Conservation (phyloP, 441 rosid genomes). For the Hypseocharis bilobata region DNA sequence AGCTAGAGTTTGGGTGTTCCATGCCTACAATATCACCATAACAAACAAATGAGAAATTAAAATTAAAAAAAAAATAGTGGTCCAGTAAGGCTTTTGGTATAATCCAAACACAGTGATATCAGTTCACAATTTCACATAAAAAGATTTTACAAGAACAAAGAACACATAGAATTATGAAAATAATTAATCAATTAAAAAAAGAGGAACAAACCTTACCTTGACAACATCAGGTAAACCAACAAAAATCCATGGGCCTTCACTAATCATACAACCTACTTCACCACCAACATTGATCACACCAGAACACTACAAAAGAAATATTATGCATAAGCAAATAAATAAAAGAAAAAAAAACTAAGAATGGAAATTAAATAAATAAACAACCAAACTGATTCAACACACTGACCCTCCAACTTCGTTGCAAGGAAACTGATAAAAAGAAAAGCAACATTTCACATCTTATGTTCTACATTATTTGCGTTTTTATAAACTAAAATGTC, state of each 20-base stretch:
- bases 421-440: no score
- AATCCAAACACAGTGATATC: not conserved
- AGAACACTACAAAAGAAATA: slow-evolving; percentile 46
- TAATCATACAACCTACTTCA: slow-evolving; percentile 85
- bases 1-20: slow-evolving; percentile 62
- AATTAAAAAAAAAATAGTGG: not conserved
- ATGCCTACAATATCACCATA: slow-evolving; percentile 48
- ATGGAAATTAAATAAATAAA: not conserved
- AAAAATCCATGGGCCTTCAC: slow-evolving; percentile 93
- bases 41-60: slow-evolving; percentile 5
- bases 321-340: not conserved
- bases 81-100: not conserved
- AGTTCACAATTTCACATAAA: not conserved
- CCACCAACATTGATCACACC: slow-evolving; percentile 61
- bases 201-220: slow-evolving; percentile 61
- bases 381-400: no score
- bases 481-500: no score
- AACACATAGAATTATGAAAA: not conserved
- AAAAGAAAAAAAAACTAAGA: not conserved
- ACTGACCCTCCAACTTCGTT: no score
- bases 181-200: not conserved
- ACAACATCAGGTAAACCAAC: slow-evolving; percentile 77
- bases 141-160: not conserved
- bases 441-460: no score
- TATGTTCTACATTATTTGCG: no score